Percentiles rank a stretch among this genome's conserved stretches.
These are phyloP conservation scores for Suhomyces canberraensis DNA, from an alignment of 805 yeast species.

Conservation along the genomic window DNA sequence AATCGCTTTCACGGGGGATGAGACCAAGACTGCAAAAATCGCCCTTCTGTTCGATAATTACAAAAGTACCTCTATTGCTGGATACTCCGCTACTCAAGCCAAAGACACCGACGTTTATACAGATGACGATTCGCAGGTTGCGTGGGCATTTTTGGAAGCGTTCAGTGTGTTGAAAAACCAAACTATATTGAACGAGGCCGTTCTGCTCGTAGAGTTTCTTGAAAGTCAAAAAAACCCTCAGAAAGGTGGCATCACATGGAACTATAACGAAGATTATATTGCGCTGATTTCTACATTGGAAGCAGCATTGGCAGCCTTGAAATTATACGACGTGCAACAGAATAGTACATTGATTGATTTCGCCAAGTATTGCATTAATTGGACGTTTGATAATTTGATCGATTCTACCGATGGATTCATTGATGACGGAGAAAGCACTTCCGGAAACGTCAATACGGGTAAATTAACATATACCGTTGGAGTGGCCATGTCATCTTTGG, in stretches of 20 bases:
- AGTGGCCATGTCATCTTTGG: slow-evolving; percentile 20
- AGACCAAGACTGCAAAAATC: slow-evolving; percentile 9
- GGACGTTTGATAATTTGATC: slow-evolving; percentile 14
- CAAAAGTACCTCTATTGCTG: slow-evolving; percentile 14
- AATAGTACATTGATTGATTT: slow-evolving; percentile 10
- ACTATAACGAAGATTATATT: slow-evolving; percentile 16
- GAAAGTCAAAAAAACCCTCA: slow-evolving; percentile 15
- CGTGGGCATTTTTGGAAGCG: slow-evolving; percentile 26
- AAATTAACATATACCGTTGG: slow-evolving; percentile 27
- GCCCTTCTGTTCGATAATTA: slow-evolving; percentile 15
- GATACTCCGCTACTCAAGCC: slow-evolving; percentile 22
- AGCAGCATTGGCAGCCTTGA: slow-evolving; percentile 25
- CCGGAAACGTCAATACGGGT: slow-evolving; percentile 20
- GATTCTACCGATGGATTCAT: slow-evolving; percentile 21
- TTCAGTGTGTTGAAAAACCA: slow-evolving; percentile 8
- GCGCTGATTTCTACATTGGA: slow-evolving; percentile 28
- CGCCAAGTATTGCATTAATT: slow-evolving; percentile 16
- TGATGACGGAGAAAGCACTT: slow-evolving; percentile 19
- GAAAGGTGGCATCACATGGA: slow-evolving; percentile 26
- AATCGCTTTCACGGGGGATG: slow-evolving; percentile 13
- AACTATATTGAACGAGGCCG: slow-evolving; percentile 12
- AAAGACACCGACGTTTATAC: slow-evolving; percentile 23
- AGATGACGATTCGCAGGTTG: slow-evolving; percentile 29
- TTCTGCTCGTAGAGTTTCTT: slow-evolving; percentile 12
- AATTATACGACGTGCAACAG: slow-evolving; percentile 15